Conservation (phyloP, 805 yeast species). For the Saturnispora zaruensis region DNA sequence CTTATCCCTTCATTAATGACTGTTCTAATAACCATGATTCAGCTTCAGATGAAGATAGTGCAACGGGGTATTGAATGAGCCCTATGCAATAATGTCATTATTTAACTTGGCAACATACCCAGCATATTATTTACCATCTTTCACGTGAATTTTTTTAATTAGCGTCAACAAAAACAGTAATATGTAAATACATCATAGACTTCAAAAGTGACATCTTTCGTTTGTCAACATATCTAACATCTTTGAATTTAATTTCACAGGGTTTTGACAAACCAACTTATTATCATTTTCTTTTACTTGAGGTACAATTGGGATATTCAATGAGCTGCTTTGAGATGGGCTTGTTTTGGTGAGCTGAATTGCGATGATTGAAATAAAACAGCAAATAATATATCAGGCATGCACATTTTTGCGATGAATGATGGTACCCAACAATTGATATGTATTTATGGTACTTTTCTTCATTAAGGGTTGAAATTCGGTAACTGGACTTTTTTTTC, state of each 20-base stretch:
- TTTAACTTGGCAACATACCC: conserved; percentile 6
- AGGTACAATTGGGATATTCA: conserved; percentile 1
- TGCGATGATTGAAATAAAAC: conserved; percentile 2
- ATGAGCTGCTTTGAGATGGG: conserved; percentile 3
- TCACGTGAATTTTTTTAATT: not conserved
- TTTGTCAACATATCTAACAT: conserved; percentile 5
- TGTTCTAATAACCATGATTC: conserved; percentile 2
- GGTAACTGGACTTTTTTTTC: not conserved
- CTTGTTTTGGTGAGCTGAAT: not conserved
- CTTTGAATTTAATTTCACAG: not conserved
- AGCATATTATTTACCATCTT: conserved; percentile 5
- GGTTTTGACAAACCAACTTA: not conserved
- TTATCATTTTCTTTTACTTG: not conserved
- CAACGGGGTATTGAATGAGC: conserved; percentile 1
- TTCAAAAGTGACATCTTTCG: not conserved
- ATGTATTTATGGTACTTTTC: conserved; percentile 2
- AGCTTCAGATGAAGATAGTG: conserved; percentile 8
- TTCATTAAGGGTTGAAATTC: not conserved
- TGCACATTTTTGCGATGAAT: conserved; percentile 9
- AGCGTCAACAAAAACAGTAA: conserved; percentile 6
- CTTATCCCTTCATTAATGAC: not conserved
- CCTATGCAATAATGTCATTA: conserved; percentile 4
- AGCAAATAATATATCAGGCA: conserved; percentile 7
- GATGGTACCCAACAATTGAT: conserved; percentile 5
- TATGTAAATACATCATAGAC: not conserved